Evolutionary conservation across 2,329 filamentous ascomycete genomes (phyloP), one percentile per base, ranked within the genome.

Genomic region (Ophiocordyceps polyrhachis-furcata): DNA sequence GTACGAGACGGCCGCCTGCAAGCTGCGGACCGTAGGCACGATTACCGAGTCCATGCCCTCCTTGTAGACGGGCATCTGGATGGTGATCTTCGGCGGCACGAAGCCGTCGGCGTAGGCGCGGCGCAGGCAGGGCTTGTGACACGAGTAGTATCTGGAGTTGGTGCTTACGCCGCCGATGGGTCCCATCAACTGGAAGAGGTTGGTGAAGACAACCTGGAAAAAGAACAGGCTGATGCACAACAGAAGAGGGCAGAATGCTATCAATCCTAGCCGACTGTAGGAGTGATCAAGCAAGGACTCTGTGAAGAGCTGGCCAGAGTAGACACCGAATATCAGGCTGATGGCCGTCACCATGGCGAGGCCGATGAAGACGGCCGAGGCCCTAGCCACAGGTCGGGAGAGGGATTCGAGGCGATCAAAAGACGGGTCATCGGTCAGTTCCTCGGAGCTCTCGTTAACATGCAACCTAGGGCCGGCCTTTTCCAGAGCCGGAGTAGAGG

Each of bases 21-120:
- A 72, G 2, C 81, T 87, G 54, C 76, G 77, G 54, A 88, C 74
- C 0, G 83, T 89, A 6, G 83, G 83, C 19, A 71, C 73, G 54
- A 88, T 87, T 59, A 93, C 85, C 48, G 69, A 75, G 35, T 65
- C 64, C 4, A 93, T 69, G 51, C 84, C 83, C 59, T 93, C 85
- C 60, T 89, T 91, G 66, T 91, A 93, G 0, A 93, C 83, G 5
- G 85, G 85, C 58, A 83, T 88, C 56, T 93, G 85, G 40, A 93
- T 82, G 3, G 83, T 89, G 49, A 85, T 70, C 55, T 85, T 83
- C 2, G 81, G 82, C 15, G 88, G 69, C 23, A 67, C 56, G 9
- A 62, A 58, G 23, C 55, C 55, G 14, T 58, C 52, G 13, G 53
- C 47, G 44, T 57, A 59, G 11, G 56, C 59, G 14, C 58, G 56